Conservation (phyloP, 106 monocot species). For the Chionographis japonica region DNA sequence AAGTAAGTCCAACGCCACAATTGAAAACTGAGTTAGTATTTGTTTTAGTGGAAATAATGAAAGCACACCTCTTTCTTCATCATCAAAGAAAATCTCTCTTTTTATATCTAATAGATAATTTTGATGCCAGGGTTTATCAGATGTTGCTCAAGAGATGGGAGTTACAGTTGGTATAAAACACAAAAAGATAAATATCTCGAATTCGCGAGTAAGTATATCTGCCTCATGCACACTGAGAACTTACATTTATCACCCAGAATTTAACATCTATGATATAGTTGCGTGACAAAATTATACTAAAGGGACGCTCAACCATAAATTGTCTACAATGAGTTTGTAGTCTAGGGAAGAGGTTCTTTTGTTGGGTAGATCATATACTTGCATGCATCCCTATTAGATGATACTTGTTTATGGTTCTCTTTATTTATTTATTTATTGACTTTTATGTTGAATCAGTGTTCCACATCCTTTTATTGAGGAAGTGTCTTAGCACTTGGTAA, state of each 20-base stretch:
- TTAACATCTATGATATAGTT: not conserved
- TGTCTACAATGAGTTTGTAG: too few relatives aligned
- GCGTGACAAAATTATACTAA: too few relatives aligned
- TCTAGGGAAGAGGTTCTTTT: too few relatives aligned
- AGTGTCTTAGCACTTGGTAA: too few relatives aligned
- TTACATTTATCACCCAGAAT: not conserved
- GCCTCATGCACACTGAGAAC: not conserved
- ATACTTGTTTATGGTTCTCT: too few relatives aligned
- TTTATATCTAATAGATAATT: not conserved
- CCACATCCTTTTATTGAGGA: too few relatives aligned
- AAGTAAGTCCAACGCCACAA: conserved; percentile 38
- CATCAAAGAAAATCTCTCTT: not conserved
- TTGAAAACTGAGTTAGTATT: too few relatives aligned
- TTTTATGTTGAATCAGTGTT: too few relatives aligned
- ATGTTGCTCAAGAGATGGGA: conserved; percentile 78
- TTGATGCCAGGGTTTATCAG: conserved; percentile 67
- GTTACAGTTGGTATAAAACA: conserved; percentile 81
- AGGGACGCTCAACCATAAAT: too few relatives aligned
- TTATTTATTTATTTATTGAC: too few relatives aligned
- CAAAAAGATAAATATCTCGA: conserved; percentile 98
- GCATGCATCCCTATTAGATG: too few relatives aligned
- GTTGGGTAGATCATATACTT: too few relatives aligned
- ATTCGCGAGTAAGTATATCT: conserved; percentile 68
- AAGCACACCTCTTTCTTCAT: not conserved
- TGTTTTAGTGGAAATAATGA: not conserved